Evolutionary conservation across 768 basidiomycete species (phyloP), one percentile per base, ranked within the genome.

Genomic region (Mycena belliarum): DNA sequence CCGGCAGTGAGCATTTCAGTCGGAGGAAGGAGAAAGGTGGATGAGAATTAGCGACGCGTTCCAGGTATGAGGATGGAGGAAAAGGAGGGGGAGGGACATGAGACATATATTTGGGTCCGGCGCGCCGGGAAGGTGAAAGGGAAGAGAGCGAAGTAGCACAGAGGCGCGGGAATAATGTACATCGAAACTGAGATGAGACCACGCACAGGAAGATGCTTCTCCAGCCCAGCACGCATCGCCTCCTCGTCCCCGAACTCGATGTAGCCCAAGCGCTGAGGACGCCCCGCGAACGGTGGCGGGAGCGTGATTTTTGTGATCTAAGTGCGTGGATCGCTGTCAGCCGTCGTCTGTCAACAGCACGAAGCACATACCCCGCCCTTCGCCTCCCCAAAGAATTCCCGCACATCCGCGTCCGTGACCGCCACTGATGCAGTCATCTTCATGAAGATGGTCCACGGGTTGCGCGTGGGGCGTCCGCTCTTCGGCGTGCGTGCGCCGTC

Each of bases 161-260:
- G 16, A 15, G 16, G 14, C 12, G 33, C 33, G 14, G 12, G 33
- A 4, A 35, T 4, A 14, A 14, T 10, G 16, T 35, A 35, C 29
- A 32, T 6, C 29, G 16, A 35, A 35, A 35, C 11, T 35, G 33
- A 35, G 6, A 35, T n/a, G 33, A 35, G 16, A 15, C 14, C 18
- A 72, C 80, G 56, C 61, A 93, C 93, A 71, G 86, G 85, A 24
- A 79, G 82, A 61, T 91, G 88, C 65, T 86, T 89, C 55, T 83
- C 86, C 21, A 95, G 73, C 0, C 88, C 94, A 20, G 78, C 81
- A 64, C 84, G 90, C 90, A 95, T 91, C 11, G 86, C 78, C 44
- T 89, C 90, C 66, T 95, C 93, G 65, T 92, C 90, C 5, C 85
- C 88, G 72, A 96, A 97, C 68, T 96, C 95, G 50, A 97, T 84